Conservation (phyloP, 1,284 basidiomycete genomes). For the Cutaneotrichosporon sp. region DNA sequence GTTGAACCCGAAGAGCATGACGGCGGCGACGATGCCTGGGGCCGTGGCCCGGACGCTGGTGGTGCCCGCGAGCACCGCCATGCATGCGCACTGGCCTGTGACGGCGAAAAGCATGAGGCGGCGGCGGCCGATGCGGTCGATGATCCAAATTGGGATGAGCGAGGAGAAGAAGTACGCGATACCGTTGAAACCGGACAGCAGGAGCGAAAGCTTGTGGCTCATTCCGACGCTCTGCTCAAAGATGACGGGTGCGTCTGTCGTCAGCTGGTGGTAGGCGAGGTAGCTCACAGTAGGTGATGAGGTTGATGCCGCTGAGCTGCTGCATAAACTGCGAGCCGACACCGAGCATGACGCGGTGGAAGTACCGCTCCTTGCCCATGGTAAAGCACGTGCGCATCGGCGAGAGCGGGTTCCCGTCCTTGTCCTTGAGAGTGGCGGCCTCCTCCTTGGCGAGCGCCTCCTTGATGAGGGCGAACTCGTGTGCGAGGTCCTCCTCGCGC, state of each 20-base stretch:
- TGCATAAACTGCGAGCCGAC: constrained; percentile 50
- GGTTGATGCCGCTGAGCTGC: constrained; percentile 52
- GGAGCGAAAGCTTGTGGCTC: constrained; percentile 29
- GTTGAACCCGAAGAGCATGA: constrained; percentile 46
- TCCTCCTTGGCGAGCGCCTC: constrained; percentile 46
- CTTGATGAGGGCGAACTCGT: constrained; percentile 42
- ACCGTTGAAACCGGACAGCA: constrained; percentile 34
- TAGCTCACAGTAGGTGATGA: constrained; percentile 37
- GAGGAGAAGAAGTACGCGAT: constrained; percentile 20
- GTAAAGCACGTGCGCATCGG: constrained; percentile 44
- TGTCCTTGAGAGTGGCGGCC: constrained; percentile 35
- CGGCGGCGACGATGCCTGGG: constrained; percentile 44
- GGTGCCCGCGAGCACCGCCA: constrained; percentile 34
- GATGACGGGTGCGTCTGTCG: constrained; percentile 33
- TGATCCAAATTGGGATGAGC: constrained; percentile 19
- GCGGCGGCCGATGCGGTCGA: constrained; percentile 37
- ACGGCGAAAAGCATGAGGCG: constrained; percentile 43
- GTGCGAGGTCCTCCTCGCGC: constrained; percentile 18
- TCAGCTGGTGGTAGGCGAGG: not conserved
- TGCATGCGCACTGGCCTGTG: constrained; percentile 27
- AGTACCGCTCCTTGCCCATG: constrained; percentile 50
- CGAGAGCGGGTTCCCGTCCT: constrained; percentile 29
- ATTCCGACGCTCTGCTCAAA: constrained; percentile 40
- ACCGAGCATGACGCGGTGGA: constrained; percentile 52
- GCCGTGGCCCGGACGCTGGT: constrained; percentile 24